These are phyloP conservation scores for Passalora sequoiae DNA, from an alignment of 2,329 filamentous ascomycete genomes.

Conservation along the genomic window DNA sequence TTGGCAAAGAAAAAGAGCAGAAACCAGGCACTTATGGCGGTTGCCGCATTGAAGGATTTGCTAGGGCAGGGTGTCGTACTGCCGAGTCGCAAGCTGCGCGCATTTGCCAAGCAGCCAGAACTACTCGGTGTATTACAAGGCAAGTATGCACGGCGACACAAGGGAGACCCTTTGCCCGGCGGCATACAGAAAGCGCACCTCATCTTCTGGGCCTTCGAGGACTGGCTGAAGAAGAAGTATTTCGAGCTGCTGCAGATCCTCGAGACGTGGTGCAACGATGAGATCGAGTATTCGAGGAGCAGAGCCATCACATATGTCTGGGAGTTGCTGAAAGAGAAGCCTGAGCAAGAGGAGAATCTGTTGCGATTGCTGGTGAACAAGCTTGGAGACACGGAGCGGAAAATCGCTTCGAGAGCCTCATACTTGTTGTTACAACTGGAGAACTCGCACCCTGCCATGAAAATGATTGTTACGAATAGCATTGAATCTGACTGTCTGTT, in stretches of 20 bases:
- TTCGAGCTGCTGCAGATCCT: constrained; percentile 90
- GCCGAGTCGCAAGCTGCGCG: constrained; percentile 75
- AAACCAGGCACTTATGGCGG: constrained; percentile 85
- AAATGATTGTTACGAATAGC: constrained; percentile 73
- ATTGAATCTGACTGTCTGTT: constrained; percentile 87
- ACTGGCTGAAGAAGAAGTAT: constrained; percentile 90
- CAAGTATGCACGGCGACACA: constrained; percentile 58
- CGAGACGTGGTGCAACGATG: constrained; percentile 89
- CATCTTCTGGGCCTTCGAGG: constrained; percentile 85
- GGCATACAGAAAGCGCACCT: constrained; percentile 71
- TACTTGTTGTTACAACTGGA: constrained; percentile 90
- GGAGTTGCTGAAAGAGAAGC: constrained; percentile 87
- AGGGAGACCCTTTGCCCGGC: constrained; percentile 65
- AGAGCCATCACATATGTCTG: constrained; percentile 87
- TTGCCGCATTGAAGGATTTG: constrained; percentile 89
- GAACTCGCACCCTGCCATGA: constrained; percentile 88
- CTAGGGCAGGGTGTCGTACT: constrained; percentile 83
- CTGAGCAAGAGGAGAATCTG: constrained; percentile 93
- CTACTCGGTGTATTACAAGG: constrained; percentile 67
- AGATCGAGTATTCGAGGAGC: constrained; percentile 87
- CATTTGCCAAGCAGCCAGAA: constrained; percentile 74
- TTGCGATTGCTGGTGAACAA: constrained; percentile 91
- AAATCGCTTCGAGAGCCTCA: constrained; percentile 88
- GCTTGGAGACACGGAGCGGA: constrained; percentile 88
- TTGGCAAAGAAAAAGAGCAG: constrained; percentile 91